Percentiles rank a stretch among this genome's conserved stretches.
These are phyloP conservation scores for Candida insectalens DNA, from an alignment of 805 yeast species.

Conservation along the genomic window DNA sequence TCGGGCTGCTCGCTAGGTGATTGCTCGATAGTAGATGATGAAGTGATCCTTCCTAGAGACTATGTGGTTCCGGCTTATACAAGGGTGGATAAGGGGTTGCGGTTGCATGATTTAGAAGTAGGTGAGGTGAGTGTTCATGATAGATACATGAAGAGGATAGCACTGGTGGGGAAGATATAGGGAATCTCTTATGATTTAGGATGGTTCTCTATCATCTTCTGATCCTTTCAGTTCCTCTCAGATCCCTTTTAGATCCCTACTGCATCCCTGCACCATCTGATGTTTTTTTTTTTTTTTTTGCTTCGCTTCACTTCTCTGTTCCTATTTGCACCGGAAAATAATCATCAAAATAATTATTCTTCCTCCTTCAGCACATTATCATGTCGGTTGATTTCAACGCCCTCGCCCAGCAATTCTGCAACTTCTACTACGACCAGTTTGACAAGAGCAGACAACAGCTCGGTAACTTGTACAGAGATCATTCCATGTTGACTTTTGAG, in stretches of 20 bases:
- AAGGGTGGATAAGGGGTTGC: slow-evolving; percentile 21
- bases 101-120: slow-evolving; percentile 11
- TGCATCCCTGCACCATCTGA: neutral
- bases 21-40: slow-evolving; percentile 36
- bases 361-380: neutral
- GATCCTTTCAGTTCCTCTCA: too few species aligned
- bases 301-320: neutral
- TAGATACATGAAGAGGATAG: neutral
- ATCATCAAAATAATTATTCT: neutral
- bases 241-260: neutral
- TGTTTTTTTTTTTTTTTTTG: neutral
- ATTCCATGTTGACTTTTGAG: slow-evolving; percentile 96
- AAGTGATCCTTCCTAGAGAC: slow-evolving; percentile 31
- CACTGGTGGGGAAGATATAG: slow-evolving; percentile 2
- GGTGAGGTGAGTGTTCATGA: slow-evolving; percentile 22
- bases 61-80: slow-evolving; percentile 44
- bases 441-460: slow-evolving; percentile 87
- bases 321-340: neutral
- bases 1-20: slow-evolving; percentile 36
- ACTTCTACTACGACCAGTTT: slow-evolving; percentile 90
- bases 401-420: slow-evolving; percentile 66
- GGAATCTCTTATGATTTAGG: neutral
- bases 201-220: neutral
- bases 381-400: slow-evolving; percentile 28
- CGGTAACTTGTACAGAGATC: slow-evolving; percentile 91